Percentiles rank a stretch among this genome's conserved stretches.
phyloP scores from a whole-genome alignment of 805 yeast species.

The Ogataea saltuana region DNA sequence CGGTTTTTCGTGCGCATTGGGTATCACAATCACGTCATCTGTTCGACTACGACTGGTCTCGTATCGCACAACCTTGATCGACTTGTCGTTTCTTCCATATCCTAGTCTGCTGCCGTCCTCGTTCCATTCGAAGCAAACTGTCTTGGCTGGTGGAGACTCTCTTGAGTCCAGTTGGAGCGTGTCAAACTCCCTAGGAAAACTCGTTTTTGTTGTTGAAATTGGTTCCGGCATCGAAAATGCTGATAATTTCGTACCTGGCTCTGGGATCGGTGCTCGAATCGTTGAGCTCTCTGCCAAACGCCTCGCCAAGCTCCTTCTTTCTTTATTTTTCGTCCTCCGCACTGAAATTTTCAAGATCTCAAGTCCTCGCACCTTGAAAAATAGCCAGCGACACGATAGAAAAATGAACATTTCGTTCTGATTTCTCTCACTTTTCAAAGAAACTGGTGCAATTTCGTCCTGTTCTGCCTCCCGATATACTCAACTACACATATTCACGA shows the following conservation, averaged over 20 bases:
- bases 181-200: constrained; percentile 16
- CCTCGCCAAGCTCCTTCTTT: neutral
- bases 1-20: constrained; percentile 42
- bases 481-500: too few species aligned
- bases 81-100: constrained; percentile 44
- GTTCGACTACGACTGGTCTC: constrained; percentile 29
- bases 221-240: constrained; percentile 8
- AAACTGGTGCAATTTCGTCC: too few species aligned
- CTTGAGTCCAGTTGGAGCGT: constrained; percentile 17
- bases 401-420: neutral
- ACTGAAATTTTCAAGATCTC: too few species aligned
- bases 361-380: too few species aligned
- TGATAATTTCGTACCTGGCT: too few species aligned
- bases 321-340: neutral
- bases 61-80: constrained; percentile 42
- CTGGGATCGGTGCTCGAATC: too few species aligned
- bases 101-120: constrained; percentile 44
- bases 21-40: constrained; percentile 39
- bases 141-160: constrained; percentile 30
- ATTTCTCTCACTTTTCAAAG: too few species aligned
- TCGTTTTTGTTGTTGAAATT: neutral
- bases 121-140: constrained; percentile 42
- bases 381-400: constrained; percentile 1
- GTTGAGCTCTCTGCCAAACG: too few species aligned
- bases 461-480: too few species aligned